These are phyloP conservation scores for Curvularia sp. DNA, from an alignment of 2,329 filamentous ascomycete genomes.

Conservation along the genomic window DNA sequence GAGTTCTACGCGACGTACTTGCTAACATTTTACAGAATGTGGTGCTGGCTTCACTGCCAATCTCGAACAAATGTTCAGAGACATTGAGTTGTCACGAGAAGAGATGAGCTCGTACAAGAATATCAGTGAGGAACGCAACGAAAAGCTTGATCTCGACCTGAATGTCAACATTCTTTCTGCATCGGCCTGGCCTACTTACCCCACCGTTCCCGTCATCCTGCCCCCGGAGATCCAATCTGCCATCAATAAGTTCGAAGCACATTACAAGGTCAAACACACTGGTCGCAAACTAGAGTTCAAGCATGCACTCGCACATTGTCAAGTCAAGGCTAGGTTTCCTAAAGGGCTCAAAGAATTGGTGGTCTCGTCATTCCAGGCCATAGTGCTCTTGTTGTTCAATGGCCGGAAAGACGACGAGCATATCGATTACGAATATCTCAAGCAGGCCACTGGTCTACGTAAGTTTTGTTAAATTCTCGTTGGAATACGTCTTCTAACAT, in stretches of 20 bases:
- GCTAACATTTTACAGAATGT: conserved; percentile 67
- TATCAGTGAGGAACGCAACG: conserved; percentile 66
- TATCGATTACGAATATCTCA: conserved; percentile 77
- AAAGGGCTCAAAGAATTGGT: conserved; percentile 85
- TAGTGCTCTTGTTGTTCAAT: conserved; percentile 92
- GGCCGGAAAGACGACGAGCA: conserved; percentile 66
- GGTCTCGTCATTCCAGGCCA: conserved; percentile 89
- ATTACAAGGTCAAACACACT: conserved; percentile 89
- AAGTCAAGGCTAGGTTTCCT: conserved; percentile 80
- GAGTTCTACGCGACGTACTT: neutral
- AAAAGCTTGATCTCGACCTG: conserved; percentile 70
- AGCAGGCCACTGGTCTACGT: conserved; percentile 75
- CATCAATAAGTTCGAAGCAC: conserved; percentile 79
- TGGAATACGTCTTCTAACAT: conserved; percentile 17
- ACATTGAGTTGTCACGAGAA: conserved; percentile 90
- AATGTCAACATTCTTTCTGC: conserved; percentile 90
- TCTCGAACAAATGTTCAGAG: conserved; percentile 98
- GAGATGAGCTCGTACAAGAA: conserved; percentile 89
- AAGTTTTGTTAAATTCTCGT: conserved; percentile 41
- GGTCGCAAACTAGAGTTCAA: conserved; percentile 90
- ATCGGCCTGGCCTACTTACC: conserved; percentile 91
- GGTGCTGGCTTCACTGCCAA: conserved; percentile 95
- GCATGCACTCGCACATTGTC: conserved; percentile 88
- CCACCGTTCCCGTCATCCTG: conserved; percentile 75
- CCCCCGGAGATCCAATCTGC: conserved; percentile 77